Base-by-base conservation (phyloP, 495 filamentous ascomycete species). In the Podospora pseudoanserina region DNA sequence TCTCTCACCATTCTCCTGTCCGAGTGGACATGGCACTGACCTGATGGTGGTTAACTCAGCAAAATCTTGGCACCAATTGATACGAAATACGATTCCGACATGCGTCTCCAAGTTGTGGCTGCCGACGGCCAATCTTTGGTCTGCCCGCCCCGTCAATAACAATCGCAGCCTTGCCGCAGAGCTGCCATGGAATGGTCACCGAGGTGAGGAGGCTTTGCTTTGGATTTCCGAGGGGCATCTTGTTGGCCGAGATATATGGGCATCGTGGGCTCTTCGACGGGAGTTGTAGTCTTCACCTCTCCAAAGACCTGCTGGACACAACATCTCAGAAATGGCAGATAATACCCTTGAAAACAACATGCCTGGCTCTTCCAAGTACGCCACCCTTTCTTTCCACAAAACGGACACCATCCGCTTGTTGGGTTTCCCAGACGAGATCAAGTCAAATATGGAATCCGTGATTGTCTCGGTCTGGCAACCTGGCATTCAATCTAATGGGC, bases 381-480 rank as follows among this genome's bases (percentile, higher is more conserved):
- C 74, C 9, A 68, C 59, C 19, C 39, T 75, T 62, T 74, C 70
- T 28, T 23, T 76, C 60, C 72, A 74, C 60, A 61, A 71, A 11
- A 54, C 30, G 9, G 67, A 72, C 60, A 66, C 30, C 39, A 20
- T 73, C 49, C 70, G 72, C 57, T 44, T 72, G 39, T 67, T 75
- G 19, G 49, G 65, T 60, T 71, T 75, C 62, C 73, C 69, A 15
- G 15, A 62, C 18, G 28, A 58, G 16, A 39, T 71, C 54, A 62
- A 75, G 55, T 60, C 75, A 23, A 72, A 75, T 63, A 53, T 82
- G 5, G 74, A 75, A 16, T 55, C 76, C 3, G 44, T 77, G 39
- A 67, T 80, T 27, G 68, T 75, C 5, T 72, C 80, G 30, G 64
- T 67, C 34, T 75, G 69, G 67, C 55, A 63, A 7, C 59, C 65